phyloP scores from a whole-genome alignment of 805 yeast genomes.

The Starmerella asiatica region DNA sequence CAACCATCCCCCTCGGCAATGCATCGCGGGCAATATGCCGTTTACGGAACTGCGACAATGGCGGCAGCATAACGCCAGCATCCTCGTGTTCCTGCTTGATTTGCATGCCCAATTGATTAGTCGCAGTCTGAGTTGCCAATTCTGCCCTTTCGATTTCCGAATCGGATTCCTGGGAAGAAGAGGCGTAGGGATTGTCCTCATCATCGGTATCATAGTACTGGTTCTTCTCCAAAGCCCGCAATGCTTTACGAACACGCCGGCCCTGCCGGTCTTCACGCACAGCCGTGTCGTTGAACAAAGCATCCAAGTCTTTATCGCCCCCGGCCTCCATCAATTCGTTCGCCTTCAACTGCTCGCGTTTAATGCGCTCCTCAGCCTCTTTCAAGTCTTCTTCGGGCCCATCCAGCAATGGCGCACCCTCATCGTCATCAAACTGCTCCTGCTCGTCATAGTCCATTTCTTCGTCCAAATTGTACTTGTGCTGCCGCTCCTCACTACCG shows the following conservation, averaged over 20 bases:
- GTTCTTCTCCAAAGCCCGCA: constrained; percentile 72
- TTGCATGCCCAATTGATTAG: background rate
- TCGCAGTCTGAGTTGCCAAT: background rate
- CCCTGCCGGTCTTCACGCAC: constrained; percentile 74
- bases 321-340: constrained; percentile 63
- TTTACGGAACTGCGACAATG: constrained; percentile 23
- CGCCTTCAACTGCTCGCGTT: constrained; percentile 27
- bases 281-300: constrained; percentile 56
- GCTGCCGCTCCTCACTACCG: constrained; percentile 32
- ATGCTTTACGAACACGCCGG: constrained; percentile 65
- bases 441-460: constrained; percentile 69
- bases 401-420: constrained; percentile 95
- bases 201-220: constrained; percentile 80
- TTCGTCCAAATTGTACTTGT: constrained; percentile 49
- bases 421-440: constrained; percentile 96
- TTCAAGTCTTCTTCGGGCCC: constrained; percentile 91
- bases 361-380: constrained; percentile 51
- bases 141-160: constrained; percentile 25
- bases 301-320: constrained; percentile 45
- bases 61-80: constrained; percentile 16
- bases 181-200: constrained; percentile 68
- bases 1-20: constrained; percentile 40
- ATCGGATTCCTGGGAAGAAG: constrained; percentile 46
- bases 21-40: constrained; percentile 30
- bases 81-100: constrained; percentile 10